A percentile compares a stretch with the other conserved stretches of the same genome.
These are phyloP conservation scores for Lophiostoma macrostomum DNA, from an alignment of 495 filamentous ascomycete genomes.

Conservation along the genomic window DNA sequence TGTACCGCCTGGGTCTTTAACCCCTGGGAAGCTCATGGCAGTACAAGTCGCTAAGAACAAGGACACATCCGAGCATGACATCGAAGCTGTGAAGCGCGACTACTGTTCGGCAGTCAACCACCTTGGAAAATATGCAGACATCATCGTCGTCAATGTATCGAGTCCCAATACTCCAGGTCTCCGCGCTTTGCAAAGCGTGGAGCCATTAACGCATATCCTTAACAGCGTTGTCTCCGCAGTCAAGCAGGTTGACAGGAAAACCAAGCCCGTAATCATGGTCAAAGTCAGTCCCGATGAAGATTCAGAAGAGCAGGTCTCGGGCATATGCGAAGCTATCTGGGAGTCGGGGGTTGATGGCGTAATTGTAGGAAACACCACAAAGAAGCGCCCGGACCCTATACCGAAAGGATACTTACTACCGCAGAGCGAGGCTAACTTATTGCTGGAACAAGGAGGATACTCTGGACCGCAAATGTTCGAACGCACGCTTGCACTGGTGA, in stretches of 20 bases:
- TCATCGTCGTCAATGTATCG: slow-evolving; percentile 94
- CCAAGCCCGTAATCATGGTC: slow-evolving; percentile 85
- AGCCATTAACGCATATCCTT: slow-evolving; percentile 75
- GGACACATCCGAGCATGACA: slow-evolving; percentile 74
- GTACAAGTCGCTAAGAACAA: slow-evolving; percentile 99
- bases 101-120: slow-evolving; percentile 82
- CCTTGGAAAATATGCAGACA: slow-evolving; percentile 82
- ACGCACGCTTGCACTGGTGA: slow-evolving; percentile 69
- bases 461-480: slow-evolving; percentile 87
- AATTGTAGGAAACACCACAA: slow-evolving; percentile 98
- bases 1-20: slow-evolving; percentile 69
- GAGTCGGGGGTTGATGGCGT: slow-evolving; percentile 84
- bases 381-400: slow-evolving; percentile 66
- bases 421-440: slow-evolving; percentile 58
- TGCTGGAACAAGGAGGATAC: slow-evolving; percentile 81
- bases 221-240: slow-evolving; percentile 79
- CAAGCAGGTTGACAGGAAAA: slow-evolving; percentile 59
- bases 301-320: slow-evolving; percentile 71
- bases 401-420: slow-evolving; percentile 62
- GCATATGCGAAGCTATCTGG: slow-evolving; percentile 84
- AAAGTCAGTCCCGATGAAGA: slow-evolving; percentile 97
- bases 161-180: slow-evolving; percentile 94
- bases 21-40: slow-evolving; percentile 69
- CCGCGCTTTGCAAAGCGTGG: slow-evolving; percentile 74
- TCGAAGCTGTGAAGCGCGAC: slow-evolving; percentile 77